Base-by-base conservation (phyloP, 768 basidiomycete genomes). In the Phallus indusiatus region DNA sequence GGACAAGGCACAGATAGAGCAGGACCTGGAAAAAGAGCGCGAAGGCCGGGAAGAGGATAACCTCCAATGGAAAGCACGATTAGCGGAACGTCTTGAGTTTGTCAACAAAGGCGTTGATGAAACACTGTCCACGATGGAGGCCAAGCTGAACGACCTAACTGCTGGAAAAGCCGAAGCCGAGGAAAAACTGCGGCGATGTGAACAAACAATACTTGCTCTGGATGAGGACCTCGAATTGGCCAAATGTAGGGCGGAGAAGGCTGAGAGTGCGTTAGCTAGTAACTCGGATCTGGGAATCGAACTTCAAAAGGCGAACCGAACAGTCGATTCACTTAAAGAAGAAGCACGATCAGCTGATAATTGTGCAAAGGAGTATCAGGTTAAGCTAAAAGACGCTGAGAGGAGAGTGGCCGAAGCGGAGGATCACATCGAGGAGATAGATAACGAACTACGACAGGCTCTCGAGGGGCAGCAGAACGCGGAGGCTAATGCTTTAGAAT, bases 271-370 rank as follows among this genome's bases (percentile, higher is more conserved):
- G 12, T 71, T 90, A 54, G 84, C 82, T 67, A 79, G 73, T 55
- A 84, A 79, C 37, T 78, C 79, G 62, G 89, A 89, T 50, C 75
- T 89, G 1, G 88, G 86, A 1, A 79, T 80, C 0, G 85, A 84
- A 54, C 66, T 89, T 58, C 78, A 76, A 60, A 81, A 83, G 46
- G 85, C 85, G 18, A 86, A 88, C 61, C 77, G 80, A 24, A 74
- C 88, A 33, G 53, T 53, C 16, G 47, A 34, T 3, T 34, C 54
- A 7, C 33, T 58, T 22, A 83, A 87, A 67, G 80, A 81, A 8
- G 84, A 86, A 56, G 71, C 80, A n/a, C 68, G 74, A 56, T 73
- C 67, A 0, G 78, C 81, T 0, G 78, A 83, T 56, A 74, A 72
- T 11, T 75, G 76, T 53, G 73, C 84, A 35, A 78, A 79, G 48